Conservation (phyloP, 2,329 filamentous ascomycete genomes). For the Alternaria gansuensis region DNA sequence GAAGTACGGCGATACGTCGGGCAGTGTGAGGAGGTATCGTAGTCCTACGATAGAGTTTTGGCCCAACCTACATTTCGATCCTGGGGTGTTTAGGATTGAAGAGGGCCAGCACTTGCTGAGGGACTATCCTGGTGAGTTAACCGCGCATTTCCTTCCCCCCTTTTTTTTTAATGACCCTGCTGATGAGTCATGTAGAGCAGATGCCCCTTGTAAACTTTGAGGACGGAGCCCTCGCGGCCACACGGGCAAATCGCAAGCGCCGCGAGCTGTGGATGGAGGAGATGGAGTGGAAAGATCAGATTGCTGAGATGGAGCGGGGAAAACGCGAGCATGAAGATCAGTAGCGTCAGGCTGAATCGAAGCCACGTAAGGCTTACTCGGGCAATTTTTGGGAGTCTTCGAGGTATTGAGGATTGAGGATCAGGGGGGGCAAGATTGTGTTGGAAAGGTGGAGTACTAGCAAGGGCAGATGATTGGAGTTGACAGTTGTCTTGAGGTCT, state of each 20-base stretch:
- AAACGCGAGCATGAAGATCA: not conserved
- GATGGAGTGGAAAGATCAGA: not conserved
- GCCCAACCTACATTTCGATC: slow-evolving; percentile 13
- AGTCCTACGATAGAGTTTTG: slow-evolving; percentile 12
- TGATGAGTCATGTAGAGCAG: not conserved
- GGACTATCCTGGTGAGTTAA: not conserved
- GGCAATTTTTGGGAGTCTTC: not conserved
- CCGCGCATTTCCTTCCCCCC: too few species aligned
- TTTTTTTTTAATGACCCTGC: not conserved
- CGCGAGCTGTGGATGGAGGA: not conserved
- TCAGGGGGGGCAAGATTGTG: not conserved
- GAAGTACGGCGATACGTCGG: slow-evolving; percentile 1
- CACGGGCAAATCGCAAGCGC: not conserved
- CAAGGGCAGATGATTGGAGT: too few species aligned
- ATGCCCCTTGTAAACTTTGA: not conserved
- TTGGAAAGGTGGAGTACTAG: not conserved
- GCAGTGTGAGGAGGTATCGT: slow-evolving; percentile 6
- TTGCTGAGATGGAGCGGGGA: not conserved
- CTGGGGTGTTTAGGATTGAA: not conserved
- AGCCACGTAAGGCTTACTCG: not conserved
- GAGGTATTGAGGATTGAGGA: not conserved
- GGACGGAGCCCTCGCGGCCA: not conserved
- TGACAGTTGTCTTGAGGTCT: too few species aligned
- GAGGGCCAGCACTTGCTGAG: not conserved
- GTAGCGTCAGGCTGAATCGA: not conserved